Evolutionary conservation across 495 filamentous ascomycete species (phyloP).

Genomic region (Xylaria intraflava): DNA sequence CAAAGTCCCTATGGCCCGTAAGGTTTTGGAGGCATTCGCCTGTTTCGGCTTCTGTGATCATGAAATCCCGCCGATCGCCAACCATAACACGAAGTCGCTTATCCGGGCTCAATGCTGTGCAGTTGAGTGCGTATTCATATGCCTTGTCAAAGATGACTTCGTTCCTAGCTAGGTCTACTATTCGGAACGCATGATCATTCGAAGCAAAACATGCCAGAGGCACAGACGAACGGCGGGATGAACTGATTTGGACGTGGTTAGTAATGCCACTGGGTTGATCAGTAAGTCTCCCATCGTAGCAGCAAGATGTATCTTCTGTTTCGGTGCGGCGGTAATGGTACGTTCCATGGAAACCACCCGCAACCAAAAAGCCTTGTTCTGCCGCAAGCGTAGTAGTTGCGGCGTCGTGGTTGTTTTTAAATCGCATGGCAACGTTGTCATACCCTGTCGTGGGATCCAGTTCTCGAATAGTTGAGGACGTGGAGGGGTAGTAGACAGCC

Average conservation of each 20-base stretch:
- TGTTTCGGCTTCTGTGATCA: conserved; percentile 45
- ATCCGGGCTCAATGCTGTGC: conserved; percentile 73
- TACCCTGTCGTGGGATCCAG: conserved; percentile 47
- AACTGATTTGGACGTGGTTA: conserved; percentile 73
- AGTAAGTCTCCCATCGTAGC: conserved; percentile 60
- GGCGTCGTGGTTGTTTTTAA: conserved; percentile 41
- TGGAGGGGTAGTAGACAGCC: conserved; percentile 66
- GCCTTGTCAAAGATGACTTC: conserved; percentile 53
- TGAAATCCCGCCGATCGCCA: conserved; percentile 40
- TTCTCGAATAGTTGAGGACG: conserved; percentile 44
- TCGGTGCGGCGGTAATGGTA: conserved; percentile 61
- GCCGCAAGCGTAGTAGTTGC: conserved; percentile 68
- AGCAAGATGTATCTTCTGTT: conserved; percentile 34
- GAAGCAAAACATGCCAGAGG: conserved; percentile 74
- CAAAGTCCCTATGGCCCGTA: conserved; percentile 68
- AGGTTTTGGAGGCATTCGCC: conserved; percentile 48
- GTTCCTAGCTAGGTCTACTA: conserved; percentile 66
- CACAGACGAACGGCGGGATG: conserved; percentile 49
- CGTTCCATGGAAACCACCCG: conserved; percentile 74
- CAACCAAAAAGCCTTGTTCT: conserved; percentile 61
- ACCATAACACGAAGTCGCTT: conserved; percentile 75
- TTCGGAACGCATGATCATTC: conserved; percentile 71
- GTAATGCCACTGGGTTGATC: conserved; percentile 68
- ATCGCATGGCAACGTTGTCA: conserved; percentile 53
- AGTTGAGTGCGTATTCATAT: conserved; percentile 71